Base-by-base conservation (phyloP, 2,329 filamentous ascomycete species). In the Hortaea sp. region DNA sequence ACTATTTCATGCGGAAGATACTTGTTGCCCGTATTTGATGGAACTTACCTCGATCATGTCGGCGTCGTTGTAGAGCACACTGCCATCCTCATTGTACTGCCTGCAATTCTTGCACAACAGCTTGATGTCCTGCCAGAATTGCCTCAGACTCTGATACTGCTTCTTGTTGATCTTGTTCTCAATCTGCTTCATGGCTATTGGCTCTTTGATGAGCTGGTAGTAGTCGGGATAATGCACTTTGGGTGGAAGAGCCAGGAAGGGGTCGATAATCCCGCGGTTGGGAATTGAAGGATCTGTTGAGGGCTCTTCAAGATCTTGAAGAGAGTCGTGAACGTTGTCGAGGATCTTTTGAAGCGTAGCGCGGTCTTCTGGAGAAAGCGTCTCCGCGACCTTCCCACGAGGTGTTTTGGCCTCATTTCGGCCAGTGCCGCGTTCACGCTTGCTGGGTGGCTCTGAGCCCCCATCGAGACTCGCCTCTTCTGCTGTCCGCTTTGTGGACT, bases 141-240 rank as follows among this genome's bases (percentile, higher is more conserved):
- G 86, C 61, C 78, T 81, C 50, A 95, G 69, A 59, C 78, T 84
- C 56, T 79, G 80, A 66, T 98, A 98, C 62, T 95, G 87, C 61
- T 94, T 87, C 67, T 87, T 90, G 72, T 95, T 95, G 70, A 98
- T 95, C 73, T 88, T 90, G 63, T 84, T 86, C 63, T 87, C 81
- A 61, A 98, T 95, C 64, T 88, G 82, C 57, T 95, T 92, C 85
- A 97, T 95, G 62, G 86, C 90, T 61, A 98, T 95, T 0, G 92
- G 92, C 45, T 82, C 84, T 62, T 84, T 79, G 64, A 98, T 98
- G 65, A 95, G 81, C 63, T 90, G 71, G 65, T 95, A 98, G 71
- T 98, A 98, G 63, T 97, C 89, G 28, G 88, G 85, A 62, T 94
- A 98, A 49, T 90, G 82, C 49, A 83, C 82, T 70, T 88, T 94